Evolutionary conservation across 2,329 filamentous ascomycete genomes (phyloP).

Genomic region (Peltaster fructicola): DNA sequence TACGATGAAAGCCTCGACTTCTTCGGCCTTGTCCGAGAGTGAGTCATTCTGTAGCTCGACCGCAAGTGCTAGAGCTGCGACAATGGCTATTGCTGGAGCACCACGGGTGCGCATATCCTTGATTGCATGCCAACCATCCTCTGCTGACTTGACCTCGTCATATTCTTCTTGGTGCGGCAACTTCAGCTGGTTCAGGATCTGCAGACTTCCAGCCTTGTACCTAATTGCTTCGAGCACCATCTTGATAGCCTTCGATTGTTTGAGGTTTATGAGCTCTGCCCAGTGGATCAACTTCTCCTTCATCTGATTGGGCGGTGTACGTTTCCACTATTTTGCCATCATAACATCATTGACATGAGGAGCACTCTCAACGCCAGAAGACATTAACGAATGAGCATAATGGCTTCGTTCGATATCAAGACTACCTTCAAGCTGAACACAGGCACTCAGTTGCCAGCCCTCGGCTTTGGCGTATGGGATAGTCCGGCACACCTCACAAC

Average conservation of each 20-base stretch:
- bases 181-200: slow-evolving; percentile 69
- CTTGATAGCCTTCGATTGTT: too few relatives aligned
- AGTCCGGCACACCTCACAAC: slow-evolving; percentile 29
- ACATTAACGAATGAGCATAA: too few relatives aligned
- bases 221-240: slow-evolving; percentile 59
- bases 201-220: slow-evolving; percentile 52
- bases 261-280: slow-evolving; percentile 1
- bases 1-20: slow-evolving; percentile 50
- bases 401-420: background rate
- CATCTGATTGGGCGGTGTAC: slow-evolving; percentile 2
- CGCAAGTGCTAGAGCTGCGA: slow-evolving; percentile 76
- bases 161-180: slow-evolving; percentile 68
- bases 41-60: slow-evolving; percentile 54
- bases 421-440: slow-evolving; percentile 32
- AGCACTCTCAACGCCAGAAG: too few relatives aligned
- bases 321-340: too few relatives aligned
- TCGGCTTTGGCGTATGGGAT: slow-evolving; percentile 53
- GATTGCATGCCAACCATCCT: slow-evolving; percentile 70
- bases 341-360: too few relatives aligned
- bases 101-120: slow-evolving; percentile 62
- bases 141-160: slow-evolving; percentile 49
- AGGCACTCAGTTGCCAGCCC: slow-evolving; percentile 38
- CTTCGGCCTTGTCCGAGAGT: slow-evolving; percentile 35
- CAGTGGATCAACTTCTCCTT: slow-evolving; percentile 2
- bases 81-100: slow-evolving; percentile 91